These are phyloP conservation scores for Trifolium pratense DNA, from an alignment of 306 rosid species.

Conservation along the genomic window DNA sequence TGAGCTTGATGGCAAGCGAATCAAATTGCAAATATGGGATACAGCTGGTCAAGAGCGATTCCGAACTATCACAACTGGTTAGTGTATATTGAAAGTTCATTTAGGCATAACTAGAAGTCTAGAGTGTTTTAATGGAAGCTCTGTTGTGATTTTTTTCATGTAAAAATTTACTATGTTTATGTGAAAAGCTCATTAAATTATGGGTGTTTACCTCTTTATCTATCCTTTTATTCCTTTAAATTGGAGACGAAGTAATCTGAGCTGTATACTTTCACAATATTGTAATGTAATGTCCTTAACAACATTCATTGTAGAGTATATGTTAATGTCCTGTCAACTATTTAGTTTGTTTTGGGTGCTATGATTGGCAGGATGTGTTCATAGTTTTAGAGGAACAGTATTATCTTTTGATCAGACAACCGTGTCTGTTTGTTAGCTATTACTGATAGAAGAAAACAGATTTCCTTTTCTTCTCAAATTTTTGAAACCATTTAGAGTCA, in stretches of 20 bases:
- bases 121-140: background rate
- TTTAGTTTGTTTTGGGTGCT: slow-evolving; percentile 33
- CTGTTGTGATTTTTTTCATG: slow-evolving; percentile 10
- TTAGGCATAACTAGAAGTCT: background rate
- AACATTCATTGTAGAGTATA: background rate
- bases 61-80: slow-evolving; percentile 95
- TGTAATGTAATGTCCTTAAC: background rate
- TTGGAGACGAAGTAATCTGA: slow-evolving; percentile 5
- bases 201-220: background rate
- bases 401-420: background rate
- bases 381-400: slow-evolving; percentile 8
- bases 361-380: slow-evolving; percentile 15
- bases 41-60: slow-evolving; percentile 98
- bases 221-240: slow-evolving; percentile 8
- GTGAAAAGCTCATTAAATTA: background rate
- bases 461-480: slow-evolving; percentile 31
- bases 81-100: slow-evolving; percentile 42
- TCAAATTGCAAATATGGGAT: slow-evolving; percentile 98
- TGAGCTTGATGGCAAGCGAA: slow-evolving; percentile 91
- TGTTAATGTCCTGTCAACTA: slow-evolving; percentile 3
- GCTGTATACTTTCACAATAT: background rate
- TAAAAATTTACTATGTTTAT: background rate
- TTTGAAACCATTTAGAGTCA: slow-evolving; percentile 2
- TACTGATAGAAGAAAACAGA: background rate
- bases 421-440: background rate